Evolutionary conservation across 2,329 filamentous ascomycete species (phyloP).

Genomic region (Colletotrichum eleusines): DNA sequence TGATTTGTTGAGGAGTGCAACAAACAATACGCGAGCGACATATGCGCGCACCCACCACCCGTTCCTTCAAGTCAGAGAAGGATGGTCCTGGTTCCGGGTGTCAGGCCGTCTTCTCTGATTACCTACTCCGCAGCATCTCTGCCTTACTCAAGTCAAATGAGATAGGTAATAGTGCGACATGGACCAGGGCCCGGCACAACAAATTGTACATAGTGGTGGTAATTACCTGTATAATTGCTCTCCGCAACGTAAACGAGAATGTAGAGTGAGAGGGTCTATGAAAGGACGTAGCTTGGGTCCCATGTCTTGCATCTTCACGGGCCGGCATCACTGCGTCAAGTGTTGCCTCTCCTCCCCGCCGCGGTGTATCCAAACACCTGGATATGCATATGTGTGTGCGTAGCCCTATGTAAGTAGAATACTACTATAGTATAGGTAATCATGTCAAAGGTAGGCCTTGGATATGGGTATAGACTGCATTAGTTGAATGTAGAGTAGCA

Average conservation of each 20-base stretch:
- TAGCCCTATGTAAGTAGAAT: background rate
- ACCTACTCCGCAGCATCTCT: background rate
- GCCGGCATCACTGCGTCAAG: background rate
- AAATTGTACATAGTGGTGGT: background rate
- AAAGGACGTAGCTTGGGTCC: constrained; percentile 5
- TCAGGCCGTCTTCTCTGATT: background rate
- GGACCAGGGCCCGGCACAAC: background rate
- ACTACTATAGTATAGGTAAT: background rate
- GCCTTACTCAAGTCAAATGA: background rate
- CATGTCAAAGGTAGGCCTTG: background rate
- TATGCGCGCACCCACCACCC: background rate
- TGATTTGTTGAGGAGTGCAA: background rate
- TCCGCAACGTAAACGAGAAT: background rate
- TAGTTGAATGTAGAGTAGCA: background rate
- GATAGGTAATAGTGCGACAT: background rate
- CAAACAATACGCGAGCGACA: background rate
- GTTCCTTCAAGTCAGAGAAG: background rate
- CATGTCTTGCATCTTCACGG: constrained; percentile 10
- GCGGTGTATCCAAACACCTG: background rate
- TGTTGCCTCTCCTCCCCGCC: background rate
- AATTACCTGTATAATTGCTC: background rate
- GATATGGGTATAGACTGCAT: background rate
- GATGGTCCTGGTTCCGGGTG: too few species aligned
- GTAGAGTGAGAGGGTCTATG: constrained; percentile 1
- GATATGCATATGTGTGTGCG: background rate